Conservation (phyloP, 2,329 filamentous ascomycete species). For the Leptosphaerulina australis region DNA sequence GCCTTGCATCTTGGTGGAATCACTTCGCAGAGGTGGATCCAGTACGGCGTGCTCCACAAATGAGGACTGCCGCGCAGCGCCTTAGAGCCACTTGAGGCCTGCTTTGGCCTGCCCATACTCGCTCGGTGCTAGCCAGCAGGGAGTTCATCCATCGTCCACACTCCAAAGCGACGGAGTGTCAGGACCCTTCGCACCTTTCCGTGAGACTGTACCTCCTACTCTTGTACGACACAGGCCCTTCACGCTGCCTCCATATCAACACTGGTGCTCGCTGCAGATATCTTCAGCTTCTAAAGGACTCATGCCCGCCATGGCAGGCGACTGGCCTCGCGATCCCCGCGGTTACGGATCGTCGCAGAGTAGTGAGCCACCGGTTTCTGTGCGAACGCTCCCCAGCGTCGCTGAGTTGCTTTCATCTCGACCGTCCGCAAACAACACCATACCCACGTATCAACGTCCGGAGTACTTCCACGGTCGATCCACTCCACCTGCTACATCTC, state of each 20-base stretch:
- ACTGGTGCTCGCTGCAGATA: constrained; percentile 11
- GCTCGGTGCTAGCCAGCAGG: constrained; percentile 11
- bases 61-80: constrained; percentile 16
- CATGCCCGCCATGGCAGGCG: constrained; percentile 20
- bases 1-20: constrained; percentile 17
- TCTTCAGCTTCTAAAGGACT: constrained; percentile 5
- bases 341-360: constrained; percentile 13
- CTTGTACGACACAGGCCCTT: constrained; percentile 12
- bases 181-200: constrained; percentile 10
- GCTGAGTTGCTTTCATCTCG: constrained; percentile 31
- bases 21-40: constrained; percentile 16
- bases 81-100: constrained; percentile 5
- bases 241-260: constrained; percentile 18
- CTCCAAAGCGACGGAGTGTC: constrained; percentile 14
- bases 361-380: constrained; percentile 14
- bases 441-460: constrained; percentile 23
- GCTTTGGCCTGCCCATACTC: background rate
- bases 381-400: constrained; percentile 31
- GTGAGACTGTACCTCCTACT: constrained; percentile 13
- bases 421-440: constrained; percentile 17
- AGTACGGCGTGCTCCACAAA: constrained; percentile 20
- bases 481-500: constrained; percentile 13
- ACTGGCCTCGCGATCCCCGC: constrained; percentile 19
- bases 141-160: constrained; percentile 15
- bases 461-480: constrained; percentile 17